Evolutionary conservation across 139 green algal genomes (phyloP).

Genomic region (Coccomyxa sp.): DNA sequence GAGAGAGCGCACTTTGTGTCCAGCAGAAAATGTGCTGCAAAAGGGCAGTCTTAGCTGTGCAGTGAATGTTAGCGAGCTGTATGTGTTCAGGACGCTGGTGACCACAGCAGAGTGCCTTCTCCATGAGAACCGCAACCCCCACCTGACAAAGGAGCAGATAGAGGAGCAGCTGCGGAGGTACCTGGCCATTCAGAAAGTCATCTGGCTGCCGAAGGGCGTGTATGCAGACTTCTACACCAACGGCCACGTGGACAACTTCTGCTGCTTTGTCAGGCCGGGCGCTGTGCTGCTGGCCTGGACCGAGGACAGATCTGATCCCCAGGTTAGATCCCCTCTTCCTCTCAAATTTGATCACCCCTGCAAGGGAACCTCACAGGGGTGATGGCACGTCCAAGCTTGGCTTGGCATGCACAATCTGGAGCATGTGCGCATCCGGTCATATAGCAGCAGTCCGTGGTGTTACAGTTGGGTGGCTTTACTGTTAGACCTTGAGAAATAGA

Average conservation of each 20-base stretch:
- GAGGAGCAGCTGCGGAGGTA: constrained; percentile 53
- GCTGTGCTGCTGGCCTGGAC: constrained; percentile 70
- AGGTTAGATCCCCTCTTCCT: constrained; percentile 9
- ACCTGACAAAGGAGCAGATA: constrained; percentile 52
- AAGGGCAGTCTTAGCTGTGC: too few relatives aligned
- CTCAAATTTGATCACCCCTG: not conserved
- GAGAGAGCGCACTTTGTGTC: too few relatives aligned
- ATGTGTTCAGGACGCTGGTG: constrained; percentile 68
- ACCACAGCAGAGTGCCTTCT: constrained; percentile 78
- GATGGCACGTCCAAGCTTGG: not conserved
- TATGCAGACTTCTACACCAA: constrained; percentile 52
- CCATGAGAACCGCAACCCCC: constrained; percentile 67
- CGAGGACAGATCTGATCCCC: constrained; percentile 57
- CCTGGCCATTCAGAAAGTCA: constrained; percentile 58
- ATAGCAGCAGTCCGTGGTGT: not conserved
- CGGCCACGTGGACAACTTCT: constrained; percentile 78
- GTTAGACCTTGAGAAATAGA: not conserved
- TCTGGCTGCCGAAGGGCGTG: constrained; percentile 25
- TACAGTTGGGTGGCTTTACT: too few relatives aligned
- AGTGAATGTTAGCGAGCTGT: too few relatives aligned
- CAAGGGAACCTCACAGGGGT: not conserved
- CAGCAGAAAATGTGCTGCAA: too few relatives aligned
- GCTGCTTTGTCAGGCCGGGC: constrained; percentile 61
- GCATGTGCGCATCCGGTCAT: not conserved
- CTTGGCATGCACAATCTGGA: not conserved